A percentile compares a stretch with the other conserved stretches of the same genome.
Conservation (phyloP, 2,329 filamentous ascomycete genomes). For the Berkeleyomyces basicola region DNA sequence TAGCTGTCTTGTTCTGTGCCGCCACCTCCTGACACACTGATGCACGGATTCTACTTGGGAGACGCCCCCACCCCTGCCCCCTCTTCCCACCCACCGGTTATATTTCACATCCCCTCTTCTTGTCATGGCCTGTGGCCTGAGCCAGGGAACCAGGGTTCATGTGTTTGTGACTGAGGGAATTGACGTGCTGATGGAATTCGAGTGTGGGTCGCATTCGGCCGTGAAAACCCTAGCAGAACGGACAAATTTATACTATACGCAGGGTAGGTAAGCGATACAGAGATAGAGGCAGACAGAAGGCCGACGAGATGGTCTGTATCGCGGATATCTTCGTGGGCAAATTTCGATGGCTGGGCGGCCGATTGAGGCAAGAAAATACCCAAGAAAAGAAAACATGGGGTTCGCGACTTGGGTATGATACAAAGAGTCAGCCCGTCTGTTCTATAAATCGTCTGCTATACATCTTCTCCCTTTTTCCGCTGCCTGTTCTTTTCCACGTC, state of each 20-base stretch:
- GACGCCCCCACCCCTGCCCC: background rate
- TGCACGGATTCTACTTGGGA: background rate
- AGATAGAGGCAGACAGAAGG: no score
- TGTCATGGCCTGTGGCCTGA: background rate
- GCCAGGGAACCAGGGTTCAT: background rate
- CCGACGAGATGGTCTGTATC: no score
- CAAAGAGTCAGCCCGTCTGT: background rate
- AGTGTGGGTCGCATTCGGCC: conserved; percentile 4
- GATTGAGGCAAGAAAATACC: background rate
- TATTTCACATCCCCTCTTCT: background rate
- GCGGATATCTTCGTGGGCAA: background rate
- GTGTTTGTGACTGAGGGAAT: background rate
- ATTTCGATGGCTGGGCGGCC: background rate
- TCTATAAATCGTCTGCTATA: background rate
- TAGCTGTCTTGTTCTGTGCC: background rate
- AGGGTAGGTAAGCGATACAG: background rate
- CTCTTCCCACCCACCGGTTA: background rate
- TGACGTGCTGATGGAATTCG: conserved; percentile 3
- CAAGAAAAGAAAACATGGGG: no score
- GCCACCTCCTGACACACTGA: background rate
- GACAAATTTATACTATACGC: background rate
- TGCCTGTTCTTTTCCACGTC: background rate
- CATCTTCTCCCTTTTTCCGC: background rate
- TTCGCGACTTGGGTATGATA: background rate
- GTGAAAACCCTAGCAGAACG: background rate